Evolutionary conservation across 441 rosid genomes (phyloP).

Genomic region (Populus hybrid): DNA sequence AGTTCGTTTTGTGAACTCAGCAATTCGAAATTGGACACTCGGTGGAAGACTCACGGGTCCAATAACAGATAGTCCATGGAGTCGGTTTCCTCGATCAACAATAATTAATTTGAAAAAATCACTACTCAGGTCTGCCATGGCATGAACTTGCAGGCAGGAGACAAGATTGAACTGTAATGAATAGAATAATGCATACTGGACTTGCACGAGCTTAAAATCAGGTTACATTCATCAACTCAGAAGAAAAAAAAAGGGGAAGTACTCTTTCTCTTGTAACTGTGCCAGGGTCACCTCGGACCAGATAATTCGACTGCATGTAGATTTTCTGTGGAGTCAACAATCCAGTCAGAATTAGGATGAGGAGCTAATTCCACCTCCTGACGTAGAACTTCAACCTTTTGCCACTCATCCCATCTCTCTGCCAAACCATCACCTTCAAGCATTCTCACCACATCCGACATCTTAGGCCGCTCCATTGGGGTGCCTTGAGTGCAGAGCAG

Average conservation of each 20-base stretch:
- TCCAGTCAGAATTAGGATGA: conserved; percentile 59
- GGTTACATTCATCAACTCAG: conserved; percentile 22
- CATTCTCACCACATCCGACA: conserved; percentile 93
- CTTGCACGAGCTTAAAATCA: conserved; percentile 33
- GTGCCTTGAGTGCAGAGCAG: conserved; percentile 82
- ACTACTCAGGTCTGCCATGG: neutral
- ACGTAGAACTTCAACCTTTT: conserved; percentile 74
- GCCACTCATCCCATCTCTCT: conserved; percentile 96
- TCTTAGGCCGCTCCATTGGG: conserved; percentile 84
- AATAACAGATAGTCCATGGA: too few species aligned
- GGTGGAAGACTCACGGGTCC: too few species aligned
- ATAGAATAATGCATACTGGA: conserved; percentile 41
- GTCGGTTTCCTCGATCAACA: too few species aligned
- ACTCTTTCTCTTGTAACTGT: conserved; percentile 22
- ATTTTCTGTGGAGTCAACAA: conserved; percentile 63
- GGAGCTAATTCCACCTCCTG: conserved; percentile 60
- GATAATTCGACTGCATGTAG: conserved; percentile 71
- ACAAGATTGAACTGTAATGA: conserved; percentile 24
- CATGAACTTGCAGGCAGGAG: neutral
- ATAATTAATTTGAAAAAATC: neutral
- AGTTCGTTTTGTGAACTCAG: too few species aligned
- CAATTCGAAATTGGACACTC: too few species aligned
- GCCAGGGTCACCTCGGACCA: conserved; percentile 61
- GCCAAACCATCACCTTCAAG: conserved; percentile 89
- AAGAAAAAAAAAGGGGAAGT: conserved; percentile 4